Conservation (phyloP, 495 filamentous ascomycete genomes). For the Annulohypoxylon moriforme region DNA sequence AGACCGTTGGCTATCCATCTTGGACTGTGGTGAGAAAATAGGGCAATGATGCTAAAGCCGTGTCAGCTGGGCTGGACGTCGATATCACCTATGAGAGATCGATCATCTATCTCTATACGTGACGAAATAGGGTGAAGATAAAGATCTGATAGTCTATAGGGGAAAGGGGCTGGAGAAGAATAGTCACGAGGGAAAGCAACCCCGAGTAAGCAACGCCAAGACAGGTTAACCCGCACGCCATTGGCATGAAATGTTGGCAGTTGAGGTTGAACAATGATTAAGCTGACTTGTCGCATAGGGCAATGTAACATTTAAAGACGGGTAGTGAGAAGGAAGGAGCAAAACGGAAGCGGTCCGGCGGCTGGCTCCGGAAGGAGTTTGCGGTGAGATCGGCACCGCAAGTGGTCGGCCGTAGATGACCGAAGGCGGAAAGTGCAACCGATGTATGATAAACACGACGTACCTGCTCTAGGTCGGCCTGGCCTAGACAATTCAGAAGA, state of each 20-base stretch:
- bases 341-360: not conserved
- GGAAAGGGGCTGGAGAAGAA: not conserved
- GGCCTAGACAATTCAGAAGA: constrained; percentile 1
- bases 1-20: constrained; percentile 21
- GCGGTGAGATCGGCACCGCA: constrained; percentile 6
- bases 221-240: not conserved
- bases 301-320: not conserved
- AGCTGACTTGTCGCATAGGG: not conserved
- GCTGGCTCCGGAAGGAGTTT: not conserved
- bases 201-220: not conserved
- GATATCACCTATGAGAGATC: not conserved
- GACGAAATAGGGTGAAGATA: not conserved
- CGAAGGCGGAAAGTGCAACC: constrained; percentile 29
- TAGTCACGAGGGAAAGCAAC: not conserved
- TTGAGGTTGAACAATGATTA: not conserved
- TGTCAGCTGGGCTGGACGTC: not conserved
- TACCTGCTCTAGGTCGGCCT: constrained; percentile 9
- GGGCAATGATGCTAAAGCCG: not conserved
- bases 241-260: not conserved
- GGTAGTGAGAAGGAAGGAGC: not conserved
- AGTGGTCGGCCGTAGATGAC: not conserved
- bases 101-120: not conserved
- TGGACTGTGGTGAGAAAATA: not conserved
- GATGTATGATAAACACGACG: constrained; percentile 17
- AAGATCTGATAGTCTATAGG: not conserved